A percentile compares a stretch with the other conserved stretches of the same genome.
These are phyloP conservation scores for Fusarium globosum DNA, from an alignment of 2,329 filamentous ascomycete genomes.

Conservation along the genomic window DNA sequence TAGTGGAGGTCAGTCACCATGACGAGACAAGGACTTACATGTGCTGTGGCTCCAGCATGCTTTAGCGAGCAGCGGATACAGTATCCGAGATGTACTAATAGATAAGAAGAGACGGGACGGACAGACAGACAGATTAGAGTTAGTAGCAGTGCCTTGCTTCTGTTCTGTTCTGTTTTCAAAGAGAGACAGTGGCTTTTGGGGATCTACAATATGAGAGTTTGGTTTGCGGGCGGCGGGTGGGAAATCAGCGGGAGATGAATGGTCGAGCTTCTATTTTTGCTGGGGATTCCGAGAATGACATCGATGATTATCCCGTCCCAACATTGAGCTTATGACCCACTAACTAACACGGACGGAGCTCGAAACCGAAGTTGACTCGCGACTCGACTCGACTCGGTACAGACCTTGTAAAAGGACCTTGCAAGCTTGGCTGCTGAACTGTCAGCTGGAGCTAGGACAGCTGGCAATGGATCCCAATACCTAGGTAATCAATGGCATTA, in stretches of 20 bases:
- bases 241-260: constrained; percentile 23
- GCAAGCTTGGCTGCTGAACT: constrained; percentile 1
- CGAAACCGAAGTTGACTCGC: not conserved
- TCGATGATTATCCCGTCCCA: constrained; percentile 37
- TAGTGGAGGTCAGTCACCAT: constrained; percentile 34
- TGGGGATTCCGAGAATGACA: constrained; percentile 40
- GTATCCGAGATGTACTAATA: constrained; percentile 18
- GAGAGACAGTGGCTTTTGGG: constrained; percentile 6
- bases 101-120: not conserved
- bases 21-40: constrained; percentile 48
- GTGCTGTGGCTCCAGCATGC: constrained; percentile 49
- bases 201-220: constrained; percentile 30
- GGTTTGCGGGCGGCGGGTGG: constrained; percentile 1
- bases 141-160: not conserved
- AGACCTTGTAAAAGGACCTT: not conserved
- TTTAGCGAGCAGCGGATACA: constrained; percentile 17
- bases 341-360: not conserved
- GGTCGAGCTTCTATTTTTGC: constrained; percentile 27
- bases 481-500: not conserved
- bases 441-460: constrained; percentile 6
- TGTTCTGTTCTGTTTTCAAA: not conserved
- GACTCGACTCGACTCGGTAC: not conserved
- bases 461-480: not conserved
- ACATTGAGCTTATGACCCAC: constrained; percentile 36
- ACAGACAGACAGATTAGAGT: not conserved